Evolutionary conservation across 2,329 filamentous ascomycete species (phyloP).

Genomic region (Blumeria hordei): DNA sequence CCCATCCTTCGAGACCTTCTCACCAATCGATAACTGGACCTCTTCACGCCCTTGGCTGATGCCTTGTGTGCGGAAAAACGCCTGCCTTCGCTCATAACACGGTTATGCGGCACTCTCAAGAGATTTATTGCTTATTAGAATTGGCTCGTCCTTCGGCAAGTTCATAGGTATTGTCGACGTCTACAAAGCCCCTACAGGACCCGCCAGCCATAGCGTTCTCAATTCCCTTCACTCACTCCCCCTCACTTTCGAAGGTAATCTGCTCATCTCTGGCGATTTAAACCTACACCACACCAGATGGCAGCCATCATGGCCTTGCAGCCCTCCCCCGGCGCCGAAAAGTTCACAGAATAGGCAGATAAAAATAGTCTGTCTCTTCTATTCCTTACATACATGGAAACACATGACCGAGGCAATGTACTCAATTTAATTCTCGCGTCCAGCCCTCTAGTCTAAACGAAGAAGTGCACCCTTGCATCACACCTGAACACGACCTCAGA

Average conservation of each 20-base stretch:
- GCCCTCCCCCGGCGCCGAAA: not conserved
- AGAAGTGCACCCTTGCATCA: not conserved
- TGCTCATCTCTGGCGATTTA: not conserved
- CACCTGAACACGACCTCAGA: not conserved
- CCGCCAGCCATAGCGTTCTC: not conserved
- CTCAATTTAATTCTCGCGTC: not conserved
- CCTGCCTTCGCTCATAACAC: not conserved
- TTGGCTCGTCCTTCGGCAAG: not conserved
- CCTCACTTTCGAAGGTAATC: not conserved
- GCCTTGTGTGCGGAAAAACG: not conserved
- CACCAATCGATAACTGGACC: not conserved
- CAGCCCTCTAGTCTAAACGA: not conserved
- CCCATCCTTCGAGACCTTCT: not conserved
- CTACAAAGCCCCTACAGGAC: not conserved
- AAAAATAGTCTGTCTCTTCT: slow-evolving; percentile 1
- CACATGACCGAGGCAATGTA: too few species aligned
- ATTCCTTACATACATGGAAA: not conserved
- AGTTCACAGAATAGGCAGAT: not conserved
- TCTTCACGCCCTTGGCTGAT: not conserved
- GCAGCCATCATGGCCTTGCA: not conserved
- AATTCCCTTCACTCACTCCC: not conserved
- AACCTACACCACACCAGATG: not conserved
- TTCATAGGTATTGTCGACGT: not conserved
- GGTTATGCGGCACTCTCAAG: not conserved
- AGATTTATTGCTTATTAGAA: not conserved